Evolutionary conservation across 441 rosid genomes (phyloP).

Genomic region (Manihot esculenta): DNA sequence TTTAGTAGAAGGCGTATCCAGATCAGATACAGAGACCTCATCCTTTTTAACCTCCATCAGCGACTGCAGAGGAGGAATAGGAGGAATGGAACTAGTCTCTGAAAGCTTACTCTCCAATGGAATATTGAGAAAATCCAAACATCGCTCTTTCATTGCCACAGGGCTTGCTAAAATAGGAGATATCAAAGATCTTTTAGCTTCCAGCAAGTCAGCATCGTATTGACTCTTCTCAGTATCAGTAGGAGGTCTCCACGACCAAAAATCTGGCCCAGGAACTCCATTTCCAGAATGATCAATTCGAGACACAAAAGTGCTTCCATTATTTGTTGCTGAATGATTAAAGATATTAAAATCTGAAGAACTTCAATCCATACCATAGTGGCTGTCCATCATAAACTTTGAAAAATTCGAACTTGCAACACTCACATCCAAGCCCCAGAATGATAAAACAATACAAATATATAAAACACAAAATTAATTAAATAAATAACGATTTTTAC

Average conservation of each 20-base stretch:
- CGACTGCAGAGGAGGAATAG: slow-evolving; percentile 78
- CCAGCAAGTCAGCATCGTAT: slow-evolving; percentile 28
- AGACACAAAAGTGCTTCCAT: slow-evolving; percentile 43
- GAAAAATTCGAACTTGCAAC: background rate
- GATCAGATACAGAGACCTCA: slow-evolving; percentile 31
- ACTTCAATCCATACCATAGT: background rate
- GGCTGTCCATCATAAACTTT: background rate
- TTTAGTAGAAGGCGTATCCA: slow-evolving; percentile 28
- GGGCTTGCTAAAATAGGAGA: slow-evolving; percentile 39
- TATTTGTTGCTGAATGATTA: slow-evolving; percentile 39
- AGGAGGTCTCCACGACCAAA: slow-evolving; percentile 96
- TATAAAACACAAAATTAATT: background rate
- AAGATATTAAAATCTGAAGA: background rate
- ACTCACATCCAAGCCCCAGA: background rate
- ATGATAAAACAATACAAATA: background rate
- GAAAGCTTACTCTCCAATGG: slow-evolving; percentile 73
- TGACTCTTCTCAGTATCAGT: slow-evolving; percentile 29
- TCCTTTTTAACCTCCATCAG: slow-evolving; percentile 47
- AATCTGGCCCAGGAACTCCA: slow-evolving; percentile 87
- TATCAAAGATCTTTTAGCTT: slow-evolving; percentile 30
- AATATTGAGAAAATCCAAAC: slow-evolving; percentile 57
- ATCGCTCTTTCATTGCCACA: slow-evolving; percentile 56
- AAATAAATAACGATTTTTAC: background rate
- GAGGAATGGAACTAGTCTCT: slow-evolving; percentile 33
- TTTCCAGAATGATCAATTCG: slow-evolving; percentile 41